A percentile compares a stretch with the other conserved stretches of the same genome.
Evolutionary conservation across 176 grass and related monocot genomes (phyloP).

Genomic region (Eragrostis curvula): DNA sequence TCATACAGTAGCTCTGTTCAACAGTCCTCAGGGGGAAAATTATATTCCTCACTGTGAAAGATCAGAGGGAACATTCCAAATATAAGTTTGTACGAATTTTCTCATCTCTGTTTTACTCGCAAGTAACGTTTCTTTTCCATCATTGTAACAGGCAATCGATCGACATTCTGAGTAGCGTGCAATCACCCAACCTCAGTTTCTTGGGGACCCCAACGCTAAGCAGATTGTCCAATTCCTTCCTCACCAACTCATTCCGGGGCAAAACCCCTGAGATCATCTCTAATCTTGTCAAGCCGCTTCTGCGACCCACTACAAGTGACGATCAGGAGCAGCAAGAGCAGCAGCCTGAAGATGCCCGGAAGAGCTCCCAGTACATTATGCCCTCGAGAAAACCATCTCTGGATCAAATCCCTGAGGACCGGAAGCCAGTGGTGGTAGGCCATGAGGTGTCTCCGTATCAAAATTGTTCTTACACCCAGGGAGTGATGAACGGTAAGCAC

Average conservation of each 20-base stretch:
- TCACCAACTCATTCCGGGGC: constrained; percentile 62
- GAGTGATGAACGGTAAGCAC: constrained; percentile 70
- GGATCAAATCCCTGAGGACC: constrained; percentile 78
- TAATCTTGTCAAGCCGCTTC: constrained; percentile 67
- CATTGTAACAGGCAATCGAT: constrained; percentile 81
- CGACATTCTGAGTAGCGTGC: constrained; percentile 76
- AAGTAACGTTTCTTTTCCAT: not conserved
- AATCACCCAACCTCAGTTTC: constrained; percentile 73
- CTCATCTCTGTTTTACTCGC: not conserved
- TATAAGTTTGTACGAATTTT: not conserved
- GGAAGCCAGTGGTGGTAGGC: constrained; percentile 32
- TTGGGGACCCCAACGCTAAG: constrained; percentile 76
- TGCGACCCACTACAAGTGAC: constrained; percentile 50
- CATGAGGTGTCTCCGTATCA: constrained; percentile 51
- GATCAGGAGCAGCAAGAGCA: constrained; percentile 48
- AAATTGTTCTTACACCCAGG: constrained; percentile 69
- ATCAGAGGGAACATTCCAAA: not conserved
- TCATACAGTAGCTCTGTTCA: too few relatives aligned
- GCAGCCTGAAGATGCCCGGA: constrained; percentile 51
- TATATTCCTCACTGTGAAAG: too few relatives aligned
- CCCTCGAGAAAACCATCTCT: constrained; percentile 72
- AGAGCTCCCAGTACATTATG: constrained; percentile 71
- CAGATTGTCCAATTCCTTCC: constrained; percentile 82
- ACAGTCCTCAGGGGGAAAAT: too few relatives aligned
- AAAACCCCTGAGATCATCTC: constrained; percentile 74